Evolutionary conservation across 1,284 basidiomycete species (phyloP), one percentile per base, ranked within the genome.

Genomic region (Trichosporon faecale): DNA sequence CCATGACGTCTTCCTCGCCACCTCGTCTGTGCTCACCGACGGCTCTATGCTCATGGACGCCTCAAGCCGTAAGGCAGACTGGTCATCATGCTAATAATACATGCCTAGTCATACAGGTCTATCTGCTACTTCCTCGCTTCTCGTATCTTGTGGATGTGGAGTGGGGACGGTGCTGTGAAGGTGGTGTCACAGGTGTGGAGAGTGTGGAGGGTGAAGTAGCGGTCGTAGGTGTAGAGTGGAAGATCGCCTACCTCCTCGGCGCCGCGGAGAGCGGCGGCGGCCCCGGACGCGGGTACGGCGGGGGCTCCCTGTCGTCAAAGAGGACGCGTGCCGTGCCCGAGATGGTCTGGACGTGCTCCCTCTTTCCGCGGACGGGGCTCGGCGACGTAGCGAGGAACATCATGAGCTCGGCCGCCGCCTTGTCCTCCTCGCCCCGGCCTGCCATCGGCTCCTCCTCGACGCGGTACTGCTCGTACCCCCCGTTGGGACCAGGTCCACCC

Each of bases 321-420:
- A 82, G 67, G 11, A 82, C 80, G 31, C 81, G 74, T 5, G 81
- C 79, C 1, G 77, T 75, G 14, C 69, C 67, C 0, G 75, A 72
- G n/a, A 76, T 70, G 21, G 67, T 68, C 18, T 18, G 40, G 5
- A 65, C 64, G 35, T 70, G 67, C 25, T 64, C 40, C 14, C 72
- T 70, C 68, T 71, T 73, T 7, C 69, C 67, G n/a, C 67, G 71
- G n/a, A 52, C 46, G 0, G 70, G 79, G 31, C 77, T 78, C 9
- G 82, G 82, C n/a, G 78, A 79, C 69, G 81, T 80, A 1, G 82
- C 82, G 14, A 83, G 64, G 70, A 82, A 83, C 77, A 83, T 82
- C 82, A 83, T 83, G 65, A 83, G 73, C 68, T 83, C 82, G 25
- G 78, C 82, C 0, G 82, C 82, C 44, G 73, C 72, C 69, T 79